Base-by-base conservation (phyloP, 768 basidiomycete genomes). In the Gymnopilus junonius region DNA sequence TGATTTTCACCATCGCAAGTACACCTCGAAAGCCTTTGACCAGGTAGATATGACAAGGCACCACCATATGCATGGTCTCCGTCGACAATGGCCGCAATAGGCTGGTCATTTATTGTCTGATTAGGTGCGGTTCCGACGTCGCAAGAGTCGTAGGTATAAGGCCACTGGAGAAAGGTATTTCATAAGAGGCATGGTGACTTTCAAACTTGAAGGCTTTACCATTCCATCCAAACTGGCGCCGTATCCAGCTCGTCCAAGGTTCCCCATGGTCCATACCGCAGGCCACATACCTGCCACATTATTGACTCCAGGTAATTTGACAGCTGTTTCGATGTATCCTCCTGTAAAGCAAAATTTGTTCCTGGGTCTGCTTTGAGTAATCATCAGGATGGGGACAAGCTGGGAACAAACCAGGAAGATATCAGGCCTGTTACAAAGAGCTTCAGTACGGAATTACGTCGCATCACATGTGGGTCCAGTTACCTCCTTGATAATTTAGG, bases 321-420 rank as follows among this genome's bases (percentile, higher is more conserved):
- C 87, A 12, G 77, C 81, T 1, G 81, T 74, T 70, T 93, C 90
- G 57, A 94, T 83, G 61, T 89, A 85, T 29, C 94, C 93, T 23
- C 91, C 92, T 12, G 91, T 92, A 75, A 94, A 95, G 74, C 92
- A 96, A 63, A 97, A 90, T 75, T 95, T 94, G 76, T 95, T 95
- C 91, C 86, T 86, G 63, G 12, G 31, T 35, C 42, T n/a, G 23
- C 12, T 20, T 15, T 55, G 35, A 55, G 37, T 29, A 14, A 7
- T 55, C 27, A 17, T 35, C 10, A 45, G 7, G 67, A 62, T 46
- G 34, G 31, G 39, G 25, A 27, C 10, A 12, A 23, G n/a, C 11
- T n/a, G 10, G 8, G 23, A 27, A 29, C 57, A 0, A 32, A 64
- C 63, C 63, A 64, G 5, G 63, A 46, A 5, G 63, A 64, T 43